A percentile compares a stretch with the other conserved stretches of the same genome.
Evolutionary conservation across 768 basidiomycete species (phyloP).

Genomic region (Inosperma sp.): DNA sequence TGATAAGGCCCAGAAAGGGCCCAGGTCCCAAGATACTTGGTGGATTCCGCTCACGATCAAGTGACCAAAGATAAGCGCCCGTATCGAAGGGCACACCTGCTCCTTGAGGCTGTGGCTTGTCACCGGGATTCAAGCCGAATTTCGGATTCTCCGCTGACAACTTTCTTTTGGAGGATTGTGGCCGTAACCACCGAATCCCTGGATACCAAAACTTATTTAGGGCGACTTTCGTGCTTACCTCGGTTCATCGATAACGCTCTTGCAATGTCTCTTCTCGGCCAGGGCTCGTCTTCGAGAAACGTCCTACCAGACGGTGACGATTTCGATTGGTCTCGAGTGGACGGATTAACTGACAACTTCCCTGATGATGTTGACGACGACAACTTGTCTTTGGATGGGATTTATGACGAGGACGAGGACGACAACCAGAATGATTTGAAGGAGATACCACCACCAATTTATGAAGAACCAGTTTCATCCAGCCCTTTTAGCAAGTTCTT

Average conservation of each 20-base stretch:
- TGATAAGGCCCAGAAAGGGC: too few relatives aligned
- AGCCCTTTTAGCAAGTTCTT: too few relatives aligned
- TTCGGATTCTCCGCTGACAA: slow-evolving; percentile 7
- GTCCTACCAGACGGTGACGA: slow-evolving; percentile 5
- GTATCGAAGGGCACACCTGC: not conserved
- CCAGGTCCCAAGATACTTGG: too few relatives aligned
- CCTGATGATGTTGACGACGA: slow-evolving; percentile 10
- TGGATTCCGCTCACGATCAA: too few relatives aligned
- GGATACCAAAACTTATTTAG: not conserved
- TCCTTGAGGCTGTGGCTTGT: not conserved
- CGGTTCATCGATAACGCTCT: not conserved
- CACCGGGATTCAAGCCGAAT: not conserved
- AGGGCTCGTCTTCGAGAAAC: not conserved
- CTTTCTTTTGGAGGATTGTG: not conserved
- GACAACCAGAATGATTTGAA: not conserved
- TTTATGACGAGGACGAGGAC: slow-evolving; percentile 8
- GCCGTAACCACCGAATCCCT: not conserved
- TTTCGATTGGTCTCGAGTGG: slow-evolving; percentile 2
- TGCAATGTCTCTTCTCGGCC: slow-evolving; percentile 10
- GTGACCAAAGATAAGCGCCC: slow-evolving; percentile 1
- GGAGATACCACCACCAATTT: too few relatives aligned
- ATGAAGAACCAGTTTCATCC: too few relatives aligned
- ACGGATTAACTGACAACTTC: slow-evolving; percentile 6
- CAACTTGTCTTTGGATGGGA: slow-evolving; percentile 11
- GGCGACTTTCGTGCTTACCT: not conserved